A percentile compares a stretch with the other conserved stretches of the same genome.
Conservation (phyloP, 1,284 basidiomycete species). For the Pascua sp. region DNA sequence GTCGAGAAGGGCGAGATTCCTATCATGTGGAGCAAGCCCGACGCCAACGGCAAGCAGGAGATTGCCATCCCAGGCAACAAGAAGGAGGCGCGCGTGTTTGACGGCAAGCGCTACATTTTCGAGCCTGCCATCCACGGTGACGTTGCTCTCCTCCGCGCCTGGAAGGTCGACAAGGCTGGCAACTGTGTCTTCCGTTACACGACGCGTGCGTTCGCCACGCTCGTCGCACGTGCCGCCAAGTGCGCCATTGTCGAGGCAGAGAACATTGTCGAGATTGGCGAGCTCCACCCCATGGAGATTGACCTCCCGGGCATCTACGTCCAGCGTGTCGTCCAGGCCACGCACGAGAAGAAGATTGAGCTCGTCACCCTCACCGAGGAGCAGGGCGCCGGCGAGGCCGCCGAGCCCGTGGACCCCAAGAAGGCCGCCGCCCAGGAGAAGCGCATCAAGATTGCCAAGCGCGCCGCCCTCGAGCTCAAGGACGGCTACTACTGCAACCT, state of each 20-base stretch:
- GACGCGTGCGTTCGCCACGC: slow-evolving; percentile 80
- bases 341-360: slow-evolving; percentile 75
- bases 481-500: slow-evolving; percentile 80
- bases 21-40: slow-evolving; percentile 31
- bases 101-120: slow-evolving; percentile 78
- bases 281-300: slow-evolving; percentile 76
- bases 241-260: slow-evolving; percentile 93
- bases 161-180: slow-evolving; percentile 90
- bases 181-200: slow-evolving; percentile 85
- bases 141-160: slow-evolving; percentile 84
- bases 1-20: slow-evolving; percentile 71
- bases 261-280: slow-evolving; percentile 82
- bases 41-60: slow-evolving; percentile 37
- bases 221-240: slow-evolving; percentile 85
- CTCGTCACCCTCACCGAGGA: slow-evolving; percentile 56
- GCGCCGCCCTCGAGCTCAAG: slow-evolving; percentile 81
- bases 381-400: slow-evolving; percentile 18
- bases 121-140: slow-evolving; percentile 84
- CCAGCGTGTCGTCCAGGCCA: slow-evolving; percentile 77
- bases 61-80: slow-evolving; percentile 66
- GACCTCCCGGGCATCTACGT: slow-evolving; percentile 81
- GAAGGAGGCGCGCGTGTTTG: slow-evolving; percentile 76
- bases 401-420: slow-evolving; percentile 10
- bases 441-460: slow-evolving; percentile 72
- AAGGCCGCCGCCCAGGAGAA: slow-evolving; percentile 22